Percentiles rank a stretch among this genome's conserved stretches.
phyloP scores from a whole-genome alignment of 108 stramenopile genomes.

The Discostella stelligeroides region DNA sequence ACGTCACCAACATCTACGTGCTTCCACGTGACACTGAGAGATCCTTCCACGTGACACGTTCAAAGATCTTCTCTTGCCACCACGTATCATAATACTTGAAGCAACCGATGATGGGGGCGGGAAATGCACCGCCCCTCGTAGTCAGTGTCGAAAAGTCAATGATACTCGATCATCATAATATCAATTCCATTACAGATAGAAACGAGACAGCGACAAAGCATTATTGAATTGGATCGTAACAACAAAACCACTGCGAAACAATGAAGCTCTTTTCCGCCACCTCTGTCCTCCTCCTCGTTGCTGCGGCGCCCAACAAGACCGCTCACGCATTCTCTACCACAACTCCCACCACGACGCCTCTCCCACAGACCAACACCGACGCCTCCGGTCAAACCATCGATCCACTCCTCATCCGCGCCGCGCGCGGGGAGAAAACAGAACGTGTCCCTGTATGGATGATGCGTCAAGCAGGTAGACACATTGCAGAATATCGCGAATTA shows the following conservation, averaged over 20 bases:
- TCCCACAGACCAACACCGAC: conserved; percentile 32
- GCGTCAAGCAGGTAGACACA: conserved; percentile 99
- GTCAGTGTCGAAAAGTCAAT: too few relatives aligned
- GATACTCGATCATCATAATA: too few relatives aligned
- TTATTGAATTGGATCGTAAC: background rate
- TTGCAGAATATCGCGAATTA: conserved; percentile 94
- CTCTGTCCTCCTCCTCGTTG: conserved; percentile 9
- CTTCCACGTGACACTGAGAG: conserved; percentile 7
- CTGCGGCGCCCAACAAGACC: conserved; percentile 8
- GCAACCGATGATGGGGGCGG: background rate
- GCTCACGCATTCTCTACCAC: conserved; percentile 40
- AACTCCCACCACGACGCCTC: conserved; percentile 5
- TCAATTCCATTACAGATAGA: too few relatives aligned
- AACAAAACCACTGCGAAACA: conserved; percentile 4
- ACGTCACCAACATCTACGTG: background rate
- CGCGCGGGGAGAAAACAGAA: conserved; percentile 93
- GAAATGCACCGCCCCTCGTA: too few relatives aligned
- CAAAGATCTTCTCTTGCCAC: background rate
- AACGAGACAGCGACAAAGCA: too few relatives aligned
- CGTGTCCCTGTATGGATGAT: conserved; percentile 99
- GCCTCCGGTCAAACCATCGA: conserved; percentile 46
- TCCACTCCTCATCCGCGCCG: conserved; percentile 94
- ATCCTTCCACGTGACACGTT: background rate
- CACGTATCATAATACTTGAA: background rate
- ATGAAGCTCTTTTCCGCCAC: conserved; percentile 35